Evolutionary conservation across 148 eudicot genomes (phyloP), one percentile per base, ranked within the genome.

Genomic region (Cornus controversa): DNA sequence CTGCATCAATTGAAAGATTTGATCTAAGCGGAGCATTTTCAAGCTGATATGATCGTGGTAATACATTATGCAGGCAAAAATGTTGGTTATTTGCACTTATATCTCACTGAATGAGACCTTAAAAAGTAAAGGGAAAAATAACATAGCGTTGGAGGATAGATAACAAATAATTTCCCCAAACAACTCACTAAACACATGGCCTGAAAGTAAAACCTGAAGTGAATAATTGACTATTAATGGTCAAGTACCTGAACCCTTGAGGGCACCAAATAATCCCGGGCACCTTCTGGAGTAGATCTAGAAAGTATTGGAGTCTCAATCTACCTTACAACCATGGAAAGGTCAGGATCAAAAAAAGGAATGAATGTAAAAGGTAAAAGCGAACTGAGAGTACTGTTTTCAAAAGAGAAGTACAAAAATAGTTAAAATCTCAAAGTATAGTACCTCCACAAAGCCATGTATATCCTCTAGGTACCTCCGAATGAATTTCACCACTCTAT

Each of bases 231-330:
- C 53, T 14, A 71, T 18, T 66, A 72, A 73, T 47, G 68, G 47
- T 40, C 6, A 75, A 50, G 66, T 90, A 96, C 99, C 99, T 96
- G 99, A 83, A 96, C 88, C 88, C 99, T 90, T 72, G 98, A 96
- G 75, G 99, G 99, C 76, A 96, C 99, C 84, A 96, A 83, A 90
- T 90, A 96, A 89, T 96, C 99, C 45, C 99, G 92, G 79, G 99
- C 99, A 82, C 99, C 99, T 86, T 96, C 99, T 66, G 99, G 99
- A 81, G 98, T 96, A 37, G 99, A 96, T 81, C 97, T 91, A 80
- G 93, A 91, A 63, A 96, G 98, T 83, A 96, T 87, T 84, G 99
- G 99, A 73, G 99, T 96, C 93, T 96, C 99, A 81, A 96, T 93
- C 99, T 93, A 93, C 98, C 93, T 93, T 90, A 83, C 83, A 90